Percentiles rank a stretch among this genome's conserved stretches.
Evolutionary conservation across 208 protist genomes (phyloP).

Genomic region (Strigomonas culicis): DNA sequence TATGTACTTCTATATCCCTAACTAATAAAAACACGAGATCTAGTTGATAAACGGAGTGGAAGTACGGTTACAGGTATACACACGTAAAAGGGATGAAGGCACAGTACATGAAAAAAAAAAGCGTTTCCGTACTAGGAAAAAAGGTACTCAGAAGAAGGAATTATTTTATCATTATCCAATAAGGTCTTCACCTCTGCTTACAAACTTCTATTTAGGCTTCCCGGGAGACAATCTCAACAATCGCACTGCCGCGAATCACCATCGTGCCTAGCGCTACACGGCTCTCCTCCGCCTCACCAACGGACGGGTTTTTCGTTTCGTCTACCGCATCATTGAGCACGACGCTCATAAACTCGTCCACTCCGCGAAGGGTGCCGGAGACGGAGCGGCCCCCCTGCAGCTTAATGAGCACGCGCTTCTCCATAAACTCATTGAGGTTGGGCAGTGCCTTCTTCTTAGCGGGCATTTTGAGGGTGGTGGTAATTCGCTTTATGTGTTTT

Average conservation of each 20-base stretch:
- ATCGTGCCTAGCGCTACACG: conserved; percentile 88
- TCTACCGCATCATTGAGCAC: conserved; percentile 96
- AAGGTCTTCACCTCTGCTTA: background rate
- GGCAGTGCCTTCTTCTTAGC: conserved; percentile 54
- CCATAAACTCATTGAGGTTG: conserved; percentile 94
- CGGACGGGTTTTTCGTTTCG: conserved; percentile 62
- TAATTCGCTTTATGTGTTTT: background rate
- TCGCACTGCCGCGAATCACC: conserved; percentile 87
- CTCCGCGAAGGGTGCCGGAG: conserved; percentile 94
- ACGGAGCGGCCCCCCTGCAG: conserved; percentile 95
- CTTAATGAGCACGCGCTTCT: conserved; percentile 92
- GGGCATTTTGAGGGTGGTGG: conserved; percentile 20
- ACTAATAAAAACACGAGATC: background rate
- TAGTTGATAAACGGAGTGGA: background rate
- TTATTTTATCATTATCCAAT: conserved; percentile 3
- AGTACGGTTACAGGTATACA: background rate
- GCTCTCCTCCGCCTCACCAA: conserved; percentile 31
- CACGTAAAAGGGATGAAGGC: background rate
- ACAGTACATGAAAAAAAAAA: background rate
- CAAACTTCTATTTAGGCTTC: conserved; percentile 36
- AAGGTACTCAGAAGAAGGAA: background rate
- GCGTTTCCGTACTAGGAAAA: background rate
- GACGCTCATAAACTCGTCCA: conserved; percentile 97
- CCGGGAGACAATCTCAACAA: conserved; percentile 88
- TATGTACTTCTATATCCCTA: background rate